These are phyloP conservation scores for Pueraria montana DNA, from an alignment of 306 rosid genomes.

Conservation along the genomic window DNA sequence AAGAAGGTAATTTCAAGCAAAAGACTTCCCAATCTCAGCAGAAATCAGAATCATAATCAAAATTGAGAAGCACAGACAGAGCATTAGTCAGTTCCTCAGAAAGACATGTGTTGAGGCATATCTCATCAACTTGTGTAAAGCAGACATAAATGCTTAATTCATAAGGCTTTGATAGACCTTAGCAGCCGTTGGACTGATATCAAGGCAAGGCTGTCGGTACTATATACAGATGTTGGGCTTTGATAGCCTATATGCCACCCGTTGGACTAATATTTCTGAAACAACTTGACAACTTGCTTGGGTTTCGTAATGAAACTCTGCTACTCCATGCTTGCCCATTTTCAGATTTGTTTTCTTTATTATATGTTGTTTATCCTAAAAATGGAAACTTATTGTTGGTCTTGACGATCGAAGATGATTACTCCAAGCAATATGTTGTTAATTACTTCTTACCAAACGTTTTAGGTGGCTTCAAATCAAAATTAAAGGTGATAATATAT, in stretches of 20 bases:
- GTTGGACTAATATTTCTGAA: neutral
- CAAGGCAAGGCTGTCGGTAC: constrained; percentile 54
- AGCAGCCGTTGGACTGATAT: neutral
- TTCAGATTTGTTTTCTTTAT: neutral
- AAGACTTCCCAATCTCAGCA: constrained; percentile 18
- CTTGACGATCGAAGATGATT: neutral
- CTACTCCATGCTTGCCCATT: neutral
- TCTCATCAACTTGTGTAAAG: constrained; percentile 28
- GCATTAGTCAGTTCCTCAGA: constrained; percentile 38
- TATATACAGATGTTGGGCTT: constrained; percentile 37
- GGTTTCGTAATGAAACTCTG: constrained; percentile 18
- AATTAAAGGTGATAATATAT: neutral
- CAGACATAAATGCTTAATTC: constrained; percentile 38
- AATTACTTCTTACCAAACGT: constrained; percentile 16
- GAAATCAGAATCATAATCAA: constrained; percentile 18
- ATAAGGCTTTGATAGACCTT: constrained; percentile 17
- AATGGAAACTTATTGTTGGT: neutral
- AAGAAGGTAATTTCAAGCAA: constrained; percentile 54
- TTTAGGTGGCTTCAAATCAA: constrained; percentile 34
- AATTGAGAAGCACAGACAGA: constrained; percentile 5
- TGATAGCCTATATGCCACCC: neutral
- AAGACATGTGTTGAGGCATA: constrained; percentile 50
- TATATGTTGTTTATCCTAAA: neutral
- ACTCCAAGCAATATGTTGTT: constrained; percentile 10
- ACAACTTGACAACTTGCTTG: constrained; percentile 35